phyloP scores from a whole-genome alignment of 1,284 basidiomycete genomes.

The Chalciporus sp. region DNA sequence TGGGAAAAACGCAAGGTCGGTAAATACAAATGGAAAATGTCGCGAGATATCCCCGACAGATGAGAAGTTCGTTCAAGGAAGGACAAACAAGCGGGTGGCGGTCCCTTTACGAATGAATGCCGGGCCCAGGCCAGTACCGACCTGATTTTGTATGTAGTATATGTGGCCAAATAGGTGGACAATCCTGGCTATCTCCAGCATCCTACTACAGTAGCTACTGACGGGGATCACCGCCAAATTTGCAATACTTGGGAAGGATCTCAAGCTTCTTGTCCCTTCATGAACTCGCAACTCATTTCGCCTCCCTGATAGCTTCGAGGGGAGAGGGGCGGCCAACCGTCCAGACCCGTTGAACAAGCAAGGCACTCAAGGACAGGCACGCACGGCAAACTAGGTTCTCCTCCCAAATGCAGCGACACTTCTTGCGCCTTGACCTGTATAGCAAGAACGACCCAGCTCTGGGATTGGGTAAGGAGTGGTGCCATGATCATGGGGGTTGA shows the following conservation, averaged over 20 bases:
- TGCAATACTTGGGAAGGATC: not conserved
- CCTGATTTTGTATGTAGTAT: constrained; percentile 1
- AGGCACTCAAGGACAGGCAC: constrained; percentile 25
- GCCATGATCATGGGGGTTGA: not conserved
- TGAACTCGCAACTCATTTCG: constrained; percentile 24
- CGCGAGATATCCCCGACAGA: constrained; percentile 13
- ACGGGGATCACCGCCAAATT: constrained; percentile 31
- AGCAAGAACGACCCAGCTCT: constrained; percentile 12
- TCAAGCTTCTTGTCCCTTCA: constrained; percentile 1
- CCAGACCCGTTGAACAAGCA: constrained; percentile 11
- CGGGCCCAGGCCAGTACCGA: constrained; percentile 12
- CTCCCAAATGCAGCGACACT: constrained; percentile 15
- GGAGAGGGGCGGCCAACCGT: constrained; percentile 2
- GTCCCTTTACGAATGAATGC: constrained; percentile 24
- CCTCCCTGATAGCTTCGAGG: constrained; percentile 22
- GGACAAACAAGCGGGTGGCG: constrained; percentile 1
- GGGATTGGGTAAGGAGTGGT: constrained; percentile 9
- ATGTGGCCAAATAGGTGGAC: not conserved
- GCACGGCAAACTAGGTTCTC: constrained; percentile 13
- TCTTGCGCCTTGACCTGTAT: constrained; percentile 21
- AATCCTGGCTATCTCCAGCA: constrained; percentile 4
- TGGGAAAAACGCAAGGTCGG: constrained; percentile 11
- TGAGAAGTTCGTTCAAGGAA: not conserved
- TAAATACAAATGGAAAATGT: not conserved
- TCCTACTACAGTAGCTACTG: constrained; percentile 13